Evolutionary conservation across 306 rosid genomes (phyloP).

Genomic region (Gleditsia sinensis): DNA sequence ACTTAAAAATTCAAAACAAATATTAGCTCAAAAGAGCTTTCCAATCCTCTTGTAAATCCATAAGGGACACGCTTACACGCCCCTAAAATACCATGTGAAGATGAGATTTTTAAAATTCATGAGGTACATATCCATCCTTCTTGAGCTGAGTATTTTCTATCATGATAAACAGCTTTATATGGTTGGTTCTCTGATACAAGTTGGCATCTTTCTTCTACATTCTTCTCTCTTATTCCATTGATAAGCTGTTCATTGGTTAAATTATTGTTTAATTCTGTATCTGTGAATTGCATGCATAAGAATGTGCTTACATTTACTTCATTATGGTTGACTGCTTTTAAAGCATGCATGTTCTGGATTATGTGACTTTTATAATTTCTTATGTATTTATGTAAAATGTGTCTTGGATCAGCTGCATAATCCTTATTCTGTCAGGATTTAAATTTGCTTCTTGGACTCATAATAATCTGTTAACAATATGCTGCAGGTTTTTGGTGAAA

Average conservation of each 20-base stretch:
- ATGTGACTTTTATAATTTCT: neutral
- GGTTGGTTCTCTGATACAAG: neutral
- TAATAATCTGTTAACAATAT: slow-evolving; percentile 14
- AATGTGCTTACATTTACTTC: neutral
- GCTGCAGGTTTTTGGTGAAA: slow-evolving; percentile 92
- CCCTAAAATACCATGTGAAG: neutral
- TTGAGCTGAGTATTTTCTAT: neutral
- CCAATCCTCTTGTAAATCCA: no score
- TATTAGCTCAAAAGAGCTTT: no score
- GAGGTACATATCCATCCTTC: neutral
- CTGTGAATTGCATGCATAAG: slow-evolving; percentile 1
- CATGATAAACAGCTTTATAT: neutral
- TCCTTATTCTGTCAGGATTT: neutral
- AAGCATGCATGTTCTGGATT: slow-evolving; percentile 10
- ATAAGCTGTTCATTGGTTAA: slow-evolving; percentile 17
- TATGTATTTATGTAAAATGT: neutral
- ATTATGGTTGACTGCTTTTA: slow-evolving; percentile 23
- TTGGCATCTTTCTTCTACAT: neutral
- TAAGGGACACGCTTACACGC: no score
- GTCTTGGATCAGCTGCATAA: slow-evolving; percentile 19
- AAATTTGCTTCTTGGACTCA: slow-evolving; percentile 19
- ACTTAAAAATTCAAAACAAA: no score
- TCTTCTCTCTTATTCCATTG: slow-evolving; percentile 15
- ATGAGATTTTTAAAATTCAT: slow-evolving; percentile 10
- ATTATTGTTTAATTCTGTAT: slow-evolving; percentile 20